phyloP scores from a whole-genome alignment of 106 monocot species.

The Cymbidium sinense region DNA sequence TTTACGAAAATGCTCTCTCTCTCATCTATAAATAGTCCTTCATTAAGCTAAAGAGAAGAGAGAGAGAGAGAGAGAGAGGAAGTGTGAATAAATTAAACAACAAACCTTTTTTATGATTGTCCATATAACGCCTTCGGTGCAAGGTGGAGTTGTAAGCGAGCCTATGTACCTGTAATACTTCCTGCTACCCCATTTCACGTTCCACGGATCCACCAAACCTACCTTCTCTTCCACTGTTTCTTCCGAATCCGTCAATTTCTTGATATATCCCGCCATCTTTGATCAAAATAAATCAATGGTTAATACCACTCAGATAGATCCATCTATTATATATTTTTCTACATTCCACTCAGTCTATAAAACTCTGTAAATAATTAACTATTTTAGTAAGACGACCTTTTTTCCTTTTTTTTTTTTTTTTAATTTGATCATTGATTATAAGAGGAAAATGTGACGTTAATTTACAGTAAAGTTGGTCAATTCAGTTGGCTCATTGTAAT shows the following conservation, averaged over 20 bases:
- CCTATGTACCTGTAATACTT: constrained; percentile 88
- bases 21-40: too few species aligned
- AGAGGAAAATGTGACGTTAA: too few species aligned
- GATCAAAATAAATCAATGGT: neutral
- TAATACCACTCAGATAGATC: neutral
- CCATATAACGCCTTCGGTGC: constrained; percentile 80
- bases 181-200: constrained; percentile 30
- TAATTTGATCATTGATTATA: too few species aligned
- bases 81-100: neutral
- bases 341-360: too few species aligned
- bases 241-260: constrained; percentile 13
- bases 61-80: neutral
- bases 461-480: too few species aligned
- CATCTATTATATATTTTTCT: neutral
- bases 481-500: too few species aligned
- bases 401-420: too few species aligned
- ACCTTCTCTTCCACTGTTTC: constrained; percentile 32
- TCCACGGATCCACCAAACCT: constrained; percentile 38
- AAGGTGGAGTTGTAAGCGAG: constrained; percentile 83
- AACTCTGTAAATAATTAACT: too few species aligned
- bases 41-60: too few species aligned
- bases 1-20: too few species aligned
- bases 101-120: constrained; percentile 35
- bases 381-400: too few species aligned
- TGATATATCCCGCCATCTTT: constrained; percentile 44